phyloP scores from a whole-genome alignment of 352 stramenopile species.

The Thalassiosira hispida region DNA sequence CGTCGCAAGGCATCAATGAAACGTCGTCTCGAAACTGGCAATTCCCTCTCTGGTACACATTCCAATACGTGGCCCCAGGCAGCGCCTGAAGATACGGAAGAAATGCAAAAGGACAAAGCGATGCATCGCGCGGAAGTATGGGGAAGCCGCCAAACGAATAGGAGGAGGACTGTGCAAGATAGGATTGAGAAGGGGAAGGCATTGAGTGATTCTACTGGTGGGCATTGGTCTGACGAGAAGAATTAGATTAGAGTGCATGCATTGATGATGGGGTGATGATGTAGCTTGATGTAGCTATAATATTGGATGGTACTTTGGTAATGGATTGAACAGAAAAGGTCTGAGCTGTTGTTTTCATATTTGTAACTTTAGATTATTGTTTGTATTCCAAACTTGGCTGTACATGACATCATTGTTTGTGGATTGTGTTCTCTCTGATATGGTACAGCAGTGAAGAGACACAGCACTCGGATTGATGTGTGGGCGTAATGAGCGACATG shows the following conservation, averaged over 20 bases:
- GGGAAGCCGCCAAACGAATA: constrained; percentile 31
- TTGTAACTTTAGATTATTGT: too few species aligned
- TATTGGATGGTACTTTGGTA: too few species aligned
- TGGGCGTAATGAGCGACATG: too few species aligned
- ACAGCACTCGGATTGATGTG: too few species aligned
- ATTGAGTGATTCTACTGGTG: constrained; percentile 44
- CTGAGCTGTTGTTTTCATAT: too few species aligned
- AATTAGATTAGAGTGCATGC: too few species aligned
- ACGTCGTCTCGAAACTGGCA: constrained; percentile 40
- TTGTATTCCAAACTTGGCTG: too few species aligned
- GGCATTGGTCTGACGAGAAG: constrained; percentile 29
- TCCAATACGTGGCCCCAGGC: constrained; percentile 33
- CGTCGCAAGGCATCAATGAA: constrained; percentile 44
- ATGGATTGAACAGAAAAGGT: too few species aligned
- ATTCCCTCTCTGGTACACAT: constrained; percentile 44
- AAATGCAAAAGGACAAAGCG: constrained; percentile 24
- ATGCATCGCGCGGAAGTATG: constrained; percentile 36
- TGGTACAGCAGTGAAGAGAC: too few species aligned
- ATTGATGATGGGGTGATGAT: background rate
- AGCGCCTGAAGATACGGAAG: constrained; percentile 23
- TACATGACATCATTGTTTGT: too few species aligned
- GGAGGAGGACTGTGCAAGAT: constrained; percentile 39
- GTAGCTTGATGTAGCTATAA: background rate
- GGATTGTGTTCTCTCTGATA: too few species aligned
- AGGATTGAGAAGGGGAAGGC: constrained; percentile 41